Percentiles rank a stretch among this genome's conserved stretches.
Conservation (phyloP, 2,329 filamentous ascomycete genomes). For the Cladosporium oxysporum region DNA sequence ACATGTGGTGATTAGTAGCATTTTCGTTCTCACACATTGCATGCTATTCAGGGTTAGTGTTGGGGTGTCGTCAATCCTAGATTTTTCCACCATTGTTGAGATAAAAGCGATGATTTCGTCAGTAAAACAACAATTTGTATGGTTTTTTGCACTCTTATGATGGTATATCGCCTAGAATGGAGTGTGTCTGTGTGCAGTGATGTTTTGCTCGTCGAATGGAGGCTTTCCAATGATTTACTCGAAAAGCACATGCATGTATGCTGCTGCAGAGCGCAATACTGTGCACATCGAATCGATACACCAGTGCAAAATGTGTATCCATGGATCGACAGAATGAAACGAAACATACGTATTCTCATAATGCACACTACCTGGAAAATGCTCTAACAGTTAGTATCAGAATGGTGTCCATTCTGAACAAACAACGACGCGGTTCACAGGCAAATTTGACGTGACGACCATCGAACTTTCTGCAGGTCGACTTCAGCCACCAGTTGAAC, state of each 20-base stretch:
- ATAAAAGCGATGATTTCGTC: background rate
- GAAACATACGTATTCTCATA: background rate
- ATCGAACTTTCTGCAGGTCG: slow-evolving; percentile 12
- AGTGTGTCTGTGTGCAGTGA: background rate
- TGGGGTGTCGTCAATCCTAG: background rate
- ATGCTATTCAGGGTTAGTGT: background rate
- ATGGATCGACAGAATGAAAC: background rate
- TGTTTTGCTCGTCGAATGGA: background rate
- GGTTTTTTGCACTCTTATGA: background rate
- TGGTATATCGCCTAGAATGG: background rate
- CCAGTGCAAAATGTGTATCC: background rate
- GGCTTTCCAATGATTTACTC: background rate
- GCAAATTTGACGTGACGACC: slow-evolving; percentile 1
- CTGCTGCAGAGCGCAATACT: background rate
- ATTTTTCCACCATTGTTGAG: background rate
- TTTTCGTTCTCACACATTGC: background rate
- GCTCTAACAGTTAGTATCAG: background rate
- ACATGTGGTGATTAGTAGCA: background rate
- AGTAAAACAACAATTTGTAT: background rate
- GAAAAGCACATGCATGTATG: background rate
- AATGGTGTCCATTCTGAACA: background rate
- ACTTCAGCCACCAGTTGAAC: background rate
- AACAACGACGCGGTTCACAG: background rate
- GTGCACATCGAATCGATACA: background rate
- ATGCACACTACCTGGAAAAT: background rate